Evolutionary conservation across 176 grass and related monocot genomes (phyloP).

Genomic region (Bonia amplexicaulis): DNA sequence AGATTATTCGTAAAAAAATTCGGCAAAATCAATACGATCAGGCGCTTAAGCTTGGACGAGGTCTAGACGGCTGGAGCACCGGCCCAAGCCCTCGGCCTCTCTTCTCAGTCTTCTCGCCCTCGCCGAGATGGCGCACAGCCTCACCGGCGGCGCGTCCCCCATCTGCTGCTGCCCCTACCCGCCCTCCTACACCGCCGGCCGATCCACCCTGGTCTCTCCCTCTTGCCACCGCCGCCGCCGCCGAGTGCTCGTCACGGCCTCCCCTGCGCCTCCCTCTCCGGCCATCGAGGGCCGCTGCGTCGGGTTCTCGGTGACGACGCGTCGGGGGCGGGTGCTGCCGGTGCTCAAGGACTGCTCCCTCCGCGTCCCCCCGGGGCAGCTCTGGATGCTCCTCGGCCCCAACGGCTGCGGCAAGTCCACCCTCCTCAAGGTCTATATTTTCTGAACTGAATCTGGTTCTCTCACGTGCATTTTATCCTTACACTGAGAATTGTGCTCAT

Average conservation of each 20-base stretch:
- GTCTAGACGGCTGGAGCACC: background rate
- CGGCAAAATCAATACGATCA: no score
- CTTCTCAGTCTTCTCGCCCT: background rate
- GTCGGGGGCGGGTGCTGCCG: slow-evolving; percentile 37
- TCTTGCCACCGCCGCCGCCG: background rate
- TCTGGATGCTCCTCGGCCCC: slow-evolving; percentile 98
- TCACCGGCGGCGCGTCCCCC: slow-evolving; percentile 24
- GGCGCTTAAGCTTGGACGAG: background rate
- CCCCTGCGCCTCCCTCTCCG: background rate
- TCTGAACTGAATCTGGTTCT: slow-evolving; percentile 3
- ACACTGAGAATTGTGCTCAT: background rate
- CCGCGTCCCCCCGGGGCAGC: slow-evolving; percentile 58
- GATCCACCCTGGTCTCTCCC: background rate
- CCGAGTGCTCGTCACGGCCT: background rate
- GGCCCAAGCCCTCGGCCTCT: background rate
- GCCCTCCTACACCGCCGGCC: background rate
- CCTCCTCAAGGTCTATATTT: slow-evolving; percentile 62
- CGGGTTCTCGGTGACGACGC: slow-evolving; percentile 59
- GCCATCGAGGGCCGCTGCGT: slow-evolving; percentile 66
- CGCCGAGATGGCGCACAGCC: slow-evolving; percentile 28
- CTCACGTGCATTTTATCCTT: background rate
- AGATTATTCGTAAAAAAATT: no score
- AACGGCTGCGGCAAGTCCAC: slow-evolving; percentile 98
- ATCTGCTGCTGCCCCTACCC: background rate
- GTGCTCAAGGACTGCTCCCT: slow-evolving; percentile 83